Conservation (phyloP, 345 rosid species). For the Syzygium aqueum region DNA sequence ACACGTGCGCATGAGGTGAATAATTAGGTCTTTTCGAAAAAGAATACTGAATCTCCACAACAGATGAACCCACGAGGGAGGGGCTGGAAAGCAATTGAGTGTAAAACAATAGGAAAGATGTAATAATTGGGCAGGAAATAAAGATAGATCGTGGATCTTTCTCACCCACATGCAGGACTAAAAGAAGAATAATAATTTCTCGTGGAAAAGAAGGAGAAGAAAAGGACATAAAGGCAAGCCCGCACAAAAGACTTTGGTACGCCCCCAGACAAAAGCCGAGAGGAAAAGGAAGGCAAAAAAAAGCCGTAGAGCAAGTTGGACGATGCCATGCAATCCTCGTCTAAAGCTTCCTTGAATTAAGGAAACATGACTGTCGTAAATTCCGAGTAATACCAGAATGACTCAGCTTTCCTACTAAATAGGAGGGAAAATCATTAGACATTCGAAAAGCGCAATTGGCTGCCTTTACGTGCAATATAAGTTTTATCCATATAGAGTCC, state of each 20-base stretch:
- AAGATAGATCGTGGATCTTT: neutral
- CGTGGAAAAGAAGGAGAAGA: neutral
- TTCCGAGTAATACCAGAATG: neutral
- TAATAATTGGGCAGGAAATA: neutral
- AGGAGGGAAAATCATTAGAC: neutral
- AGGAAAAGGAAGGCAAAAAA: neutral
- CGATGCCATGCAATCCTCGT: neutral
- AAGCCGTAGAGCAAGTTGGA: neutral
- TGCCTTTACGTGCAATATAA: neutral
- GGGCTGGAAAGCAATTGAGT: neutral
- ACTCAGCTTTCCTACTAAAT: neutral
- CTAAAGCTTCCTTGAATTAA: neutral
- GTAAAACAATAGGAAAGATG: neutral
- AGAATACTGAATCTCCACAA: neutral
- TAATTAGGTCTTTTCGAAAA: neutral
- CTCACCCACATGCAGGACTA: neutral
- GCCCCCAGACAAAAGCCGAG: neutral
- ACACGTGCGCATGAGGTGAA: neutral
- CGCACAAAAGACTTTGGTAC: neutral
- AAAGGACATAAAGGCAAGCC: neutral
- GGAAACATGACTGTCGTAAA: neutral
- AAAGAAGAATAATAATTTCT: neutral
- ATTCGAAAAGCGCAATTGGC: neutral
- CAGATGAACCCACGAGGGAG: neutral
- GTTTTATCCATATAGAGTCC: neutral